These are phyloP conservation scores for Penstemon barbatus DNA, from an alignment of 257 asterid genomes.

Conservation along the genomic window DNA sequence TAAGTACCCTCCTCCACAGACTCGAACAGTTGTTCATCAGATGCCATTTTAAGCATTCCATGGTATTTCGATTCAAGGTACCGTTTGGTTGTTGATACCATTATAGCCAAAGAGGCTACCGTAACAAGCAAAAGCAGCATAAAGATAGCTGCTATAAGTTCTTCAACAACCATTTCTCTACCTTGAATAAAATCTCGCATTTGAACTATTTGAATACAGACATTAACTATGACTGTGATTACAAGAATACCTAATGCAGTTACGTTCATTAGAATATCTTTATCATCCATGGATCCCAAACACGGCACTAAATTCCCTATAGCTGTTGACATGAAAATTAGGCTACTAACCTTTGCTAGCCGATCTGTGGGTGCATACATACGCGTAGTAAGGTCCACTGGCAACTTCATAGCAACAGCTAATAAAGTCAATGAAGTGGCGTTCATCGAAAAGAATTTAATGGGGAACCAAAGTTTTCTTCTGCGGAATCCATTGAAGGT, in stretches of 20 bases:
- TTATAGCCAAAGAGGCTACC: constrained; percentile 32
- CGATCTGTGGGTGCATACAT: constrained; percentile 27
- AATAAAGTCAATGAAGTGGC: constrained; percentile 41
- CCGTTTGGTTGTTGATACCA: constrained; percentile 38
- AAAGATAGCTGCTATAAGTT: constrained; percentile 14
- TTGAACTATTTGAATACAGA: constrained; percentile 36
- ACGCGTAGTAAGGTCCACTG: constrained; percentile 37
- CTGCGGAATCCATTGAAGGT: constrained; percentile 32
- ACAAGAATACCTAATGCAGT: constrained; percentile 38
- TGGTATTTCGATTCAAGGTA: constrained; percentile 37
- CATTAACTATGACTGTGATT: constrained; percentile 30
- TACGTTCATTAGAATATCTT: constrained; percentile 33
- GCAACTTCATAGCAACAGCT: constrained; percentile 46
- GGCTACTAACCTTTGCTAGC: constrained; percentile 44
- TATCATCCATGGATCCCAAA: constrained; percentile 38
- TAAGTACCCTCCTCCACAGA: constrained; percentile 10
- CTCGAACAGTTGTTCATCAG: constrained; percentile 25
- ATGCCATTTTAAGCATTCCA: constrained; percentile 35
- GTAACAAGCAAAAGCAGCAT: constrained; percentile 37
- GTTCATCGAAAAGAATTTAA: constrained; percentile 36
- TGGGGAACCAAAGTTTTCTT: constrained; percentile 46
- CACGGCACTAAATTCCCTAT: constrained; percentile 47
- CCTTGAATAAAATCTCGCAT: constrained; percentile 15
- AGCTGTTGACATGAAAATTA: constrained; percentile 39
- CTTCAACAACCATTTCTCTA: constrained; percentile 19